These are phyloP conservation scores for Stagonosporopsis vannaccii DNA, from an alignment of 2,329 filamentous ascomycete species.

Conservation along the genomic window DNA sequence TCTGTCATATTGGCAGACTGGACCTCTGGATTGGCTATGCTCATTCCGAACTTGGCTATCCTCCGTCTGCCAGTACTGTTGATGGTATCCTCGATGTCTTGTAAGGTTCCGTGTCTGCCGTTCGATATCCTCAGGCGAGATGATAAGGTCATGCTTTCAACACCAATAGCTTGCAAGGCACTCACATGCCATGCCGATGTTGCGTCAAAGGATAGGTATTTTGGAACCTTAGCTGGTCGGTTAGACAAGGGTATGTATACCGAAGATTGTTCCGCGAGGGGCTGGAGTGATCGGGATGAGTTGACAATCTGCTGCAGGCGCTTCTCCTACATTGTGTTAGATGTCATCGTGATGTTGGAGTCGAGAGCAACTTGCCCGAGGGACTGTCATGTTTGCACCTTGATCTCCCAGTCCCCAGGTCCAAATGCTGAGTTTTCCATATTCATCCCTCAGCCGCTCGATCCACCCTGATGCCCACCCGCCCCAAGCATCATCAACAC, in stretches of 20 bases:
- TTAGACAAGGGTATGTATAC: slow-evolving; percentile 77
- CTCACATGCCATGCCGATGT: slow-evolving; percentile 80
- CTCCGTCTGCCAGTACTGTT: slow-evolving; percentile 81
- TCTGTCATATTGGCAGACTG: slow-evolving; percentile 34
- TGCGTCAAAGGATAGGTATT: slow-evolving; percentile 66
- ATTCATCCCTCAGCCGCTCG: slow-evolving; percentile 83
- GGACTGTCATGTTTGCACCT: slow-evolving; percentile 34
- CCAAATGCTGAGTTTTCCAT: slow-evolving; percentile 86
- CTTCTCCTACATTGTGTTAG: slow-evolving; percentile 59
- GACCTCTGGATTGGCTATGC: slow-evolving; percentile 56
- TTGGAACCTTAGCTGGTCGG: slow-evolving; percentile 63
- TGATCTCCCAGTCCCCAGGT: slow-evolving; percentile 81
- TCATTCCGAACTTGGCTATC: slow-evolving; percentile 77
- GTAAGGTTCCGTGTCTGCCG: slow-evolving; percentile 60
- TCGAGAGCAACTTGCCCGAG: slow-evolving; percentile 53
- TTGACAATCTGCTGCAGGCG: slow-evolving; percentile 73
- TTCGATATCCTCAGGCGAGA: slow-evolving; percentile 67
- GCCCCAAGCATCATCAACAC: slow-evolving; percentile 62
- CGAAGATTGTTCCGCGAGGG: slow-evolving; percentile 74
- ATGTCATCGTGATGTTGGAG: not conserved
- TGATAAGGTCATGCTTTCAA: slow-evolving; percentile 82
- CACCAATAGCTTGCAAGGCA: slow-evolving; percentile 74
- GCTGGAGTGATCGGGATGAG: slow-evolving; percentile 73
- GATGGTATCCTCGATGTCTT: slow-evolving; percentile 69
- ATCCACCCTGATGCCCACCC: slow-evolving; percentile 55